phyloP scores from a whole-genome alignment of 2,329 filamentous ascomycete genomes.

The Apiospora pterosperma region DNA sequence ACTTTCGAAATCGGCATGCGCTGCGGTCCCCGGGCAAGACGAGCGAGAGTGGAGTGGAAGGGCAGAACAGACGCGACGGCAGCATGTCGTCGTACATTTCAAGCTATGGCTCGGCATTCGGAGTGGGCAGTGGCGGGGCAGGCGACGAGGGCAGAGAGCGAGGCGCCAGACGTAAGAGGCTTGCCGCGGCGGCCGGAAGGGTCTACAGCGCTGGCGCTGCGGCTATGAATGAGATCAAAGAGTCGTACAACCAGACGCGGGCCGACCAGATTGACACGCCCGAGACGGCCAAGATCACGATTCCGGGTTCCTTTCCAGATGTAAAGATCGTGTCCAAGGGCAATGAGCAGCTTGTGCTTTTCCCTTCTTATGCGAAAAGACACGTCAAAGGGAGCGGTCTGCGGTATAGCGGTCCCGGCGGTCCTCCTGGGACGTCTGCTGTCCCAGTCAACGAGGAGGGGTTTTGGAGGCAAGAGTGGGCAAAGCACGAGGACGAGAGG shows the following conservation, averaged over 20 bases:
- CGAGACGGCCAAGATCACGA: conserved; percentile 40
- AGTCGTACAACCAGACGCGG: conserved; percentile 55
- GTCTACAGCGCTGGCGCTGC: conserved; percentile 54
- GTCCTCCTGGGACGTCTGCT: conserved; percentile 36
- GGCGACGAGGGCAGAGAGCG: conserved; percentile 48
- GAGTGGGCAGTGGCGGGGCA: conserved; percentile 24
- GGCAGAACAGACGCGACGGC: conserved; percentile 17
- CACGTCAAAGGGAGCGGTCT: conserved; percentile 51
- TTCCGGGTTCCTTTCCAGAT: conserved; percentile 79
- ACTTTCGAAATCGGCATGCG: conserved; percentile 5
- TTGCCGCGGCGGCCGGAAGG: conserved; percentile 62
- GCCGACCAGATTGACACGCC: conserved; percentile 31
- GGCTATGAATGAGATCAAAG: conserved; percentile 56
- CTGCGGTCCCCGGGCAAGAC: neutral
- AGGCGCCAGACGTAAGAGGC: conserved; percentile 72
- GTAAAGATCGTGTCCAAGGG: conserved; percentile 76
- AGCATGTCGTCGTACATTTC: conserved; percentile 29
- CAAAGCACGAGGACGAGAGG: conserved; percentile 74
- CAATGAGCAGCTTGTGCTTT: conserved; percentile 89
- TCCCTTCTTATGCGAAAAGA: conserved; percentile 85
- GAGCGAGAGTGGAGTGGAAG: conserved; percentile 13
- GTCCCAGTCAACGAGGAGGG: conserved; percentile 57
- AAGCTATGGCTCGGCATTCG: conserved; percentile 19
- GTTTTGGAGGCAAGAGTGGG: conserved; percentile 77
- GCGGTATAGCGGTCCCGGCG: conserved; percentile 28